Conservation (phyloP, 106 monocot species). For the Dendrobium chrysotoxum region DNA sequence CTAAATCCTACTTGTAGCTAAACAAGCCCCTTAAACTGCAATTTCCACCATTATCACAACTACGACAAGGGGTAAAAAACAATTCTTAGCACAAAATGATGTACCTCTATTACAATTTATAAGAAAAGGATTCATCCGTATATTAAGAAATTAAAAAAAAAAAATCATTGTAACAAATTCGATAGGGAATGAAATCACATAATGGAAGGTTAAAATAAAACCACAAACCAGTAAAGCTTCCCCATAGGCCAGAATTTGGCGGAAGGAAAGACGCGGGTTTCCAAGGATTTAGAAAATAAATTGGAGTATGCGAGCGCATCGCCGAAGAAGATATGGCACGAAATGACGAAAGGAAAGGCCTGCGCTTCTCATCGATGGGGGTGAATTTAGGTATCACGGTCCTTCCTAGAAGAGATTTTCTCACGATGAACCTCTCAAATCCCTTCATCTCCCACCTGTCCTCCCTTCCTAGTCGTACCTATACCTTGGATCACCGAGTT, state of each 20-base stretch:
- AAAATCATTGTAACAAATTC: background rate
- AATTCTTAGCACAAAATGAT: slow-evolving; percentile 4
- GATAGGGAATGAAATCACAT: background rate
- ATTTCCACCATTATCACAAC: too few relatives aligned
- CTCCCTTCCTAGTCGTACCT: background rate
- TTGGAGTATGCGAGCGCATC: background rate
- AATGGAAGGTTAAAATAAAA: background rate
- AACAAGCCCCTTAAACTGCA: too few relatives aligned
- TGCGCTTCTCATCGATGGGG: background rate
- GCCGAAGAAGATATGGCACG: slow-evolving; percentile 13
- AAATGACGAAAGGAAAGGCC: background rate
- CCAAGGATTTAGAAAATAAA: background rate
- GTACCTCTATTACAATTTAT: background rate
- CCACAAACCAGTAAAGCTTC: background rate
- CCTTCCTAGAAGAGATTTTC: background rate
- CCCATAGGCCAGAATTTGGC: slow-evolving; percentile 1
- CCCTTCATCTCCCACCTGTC: slow-evolving; percentile 9
- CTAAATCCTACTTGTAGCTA: too few relatives aligned
- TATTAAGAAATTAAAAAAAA: too few relatives aligned
- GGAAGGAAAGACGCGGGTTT: background rate
- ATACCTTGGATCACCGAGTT: background rate
- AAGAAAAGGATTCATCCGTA: background rate
- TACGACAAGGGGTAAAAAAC: too few relatives aligned
- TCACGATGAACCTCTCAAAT: slow-evolving; percentile 6
- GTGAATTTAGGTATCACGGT: background rate